phyloP scores from a whole-genome alignment of 495 filamentous ascomycete species.

The Alectoria sarmentosa region DNA sequence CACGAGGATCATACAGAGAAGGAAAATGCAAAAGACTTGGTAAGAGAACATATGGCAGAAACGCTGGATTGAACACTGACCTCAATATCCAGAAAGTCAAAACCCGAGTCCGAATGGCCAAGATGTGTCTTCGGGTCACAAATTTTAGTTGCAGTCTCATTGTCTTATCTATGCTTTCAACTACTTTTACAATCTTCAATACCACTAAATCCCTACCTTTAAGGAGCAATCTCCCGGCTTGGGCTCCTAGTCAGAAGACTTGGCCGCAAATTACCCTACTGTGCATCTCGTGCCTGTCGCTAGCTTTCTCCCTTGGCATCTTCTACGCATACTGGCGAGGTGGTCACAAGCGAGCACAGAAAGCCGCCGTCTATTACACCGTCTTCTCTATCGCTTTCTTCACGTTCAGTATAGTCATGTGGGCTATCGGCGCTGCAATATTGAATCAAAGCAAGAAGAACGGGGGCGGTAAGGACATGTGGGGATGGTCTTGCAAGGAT shows the following conservation, averaged over 20 bases:
- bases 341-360: conserved; percentile 83
- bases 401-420: conserved; percentile 88
- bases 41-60: conserved; percentile 32
- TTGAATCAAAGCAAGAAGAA: conserved; percentile 68
- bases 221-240: conserved; percentile 73
- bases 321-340: conserved; percentile 85
- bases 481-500: conserved; percentile 93
- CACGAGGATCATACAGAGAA: conserved; percentile 71
- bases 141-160: conserved; percentile 97
- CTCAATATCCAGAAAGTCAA: conserved; percentile 67
- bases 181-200: conserved; percentile 85
- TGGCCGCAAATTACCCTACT: conserved; percentile 90
- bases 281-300: conserved; percentile 67
- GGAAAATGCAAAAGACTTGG: conserved; percentile 76
- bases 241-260: conserved; percentile 67
- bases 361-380: conserved; percentile 89
- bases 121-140: conserved; percentile 84
- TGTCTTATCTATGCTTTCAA: conserved; percentile 76
- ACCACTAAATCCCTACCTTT: conserved; percentile 64
- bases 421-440: conserved; percentile 79
- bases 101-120: conserved; percentile 83
- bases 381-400: conserved; percentile 88
- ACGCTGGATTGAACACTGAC: conserved; percentile 30
- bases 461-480: conserved; percentile 76
- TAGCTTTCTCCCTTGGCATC: conserved; percentile 69